phyloP scores from a whole-genome alignment of 2,329 filamentous ascomycete species.

The Fusarium solani-melongenae region DNA sequence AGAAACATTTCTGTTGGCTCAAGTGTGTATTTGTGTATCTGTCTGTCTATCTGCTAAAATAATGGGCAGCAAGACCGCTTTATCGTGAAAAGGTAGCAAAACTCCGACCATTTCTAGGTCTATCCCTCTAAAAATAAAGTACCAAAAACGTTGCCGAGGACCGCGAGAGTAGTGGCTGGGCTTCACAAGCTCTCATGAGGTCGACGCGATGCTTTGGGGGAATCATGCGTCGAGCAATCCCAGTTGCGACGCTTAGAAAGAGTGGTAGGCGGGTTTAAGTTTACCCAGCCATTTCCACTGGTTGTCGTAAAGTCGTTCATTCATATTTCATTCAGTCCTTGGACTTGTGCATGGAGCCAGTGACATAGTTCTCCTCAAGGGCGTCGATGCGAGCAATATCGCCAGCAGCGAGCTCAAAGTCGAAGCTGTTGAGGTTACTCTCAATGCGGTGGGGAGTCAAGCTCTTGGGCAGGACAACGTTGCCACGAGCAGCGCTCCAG shows the following conservation, averaged over 20 bases:
- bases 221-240: slow-evolving; percentile 14
- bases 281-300: background rate
- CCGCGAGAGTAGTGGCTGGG: slow-evolving; percentile 13
- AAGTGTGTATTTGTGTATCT: background rate
- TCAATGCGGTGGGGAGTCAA: slow-evolving; percentile 70
- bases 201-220: slow-evolving; percentile 15
- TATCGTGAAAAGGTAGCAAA: background rate
- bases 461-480: slow-evolving; percentile 56
- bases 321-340: slow-evolving; percentile 44
- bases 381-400: slow-evolving; percentile 73
- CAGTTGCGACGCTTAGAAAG: slow-evolving; percentile 17
- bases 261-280: background rate
- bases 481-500: slow-evolving; percentile 33
- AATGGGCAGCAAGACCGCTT: background rate
- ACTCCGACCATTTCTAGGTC: slow-evolving; percentile 10
- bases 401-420: slow-evolving; percentile 68
- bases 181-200: slow-evolving; percentile 14
- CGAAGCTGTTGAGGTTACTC: slow-evolving; percentile 72
- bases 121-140: background rate
- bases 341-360: slow-evolving; percentile 60
- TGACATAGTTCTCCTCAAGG: slow-evolving; percentile 78
- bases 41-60: background rate
- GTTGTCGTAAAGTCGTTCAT: slow-evolving; percentile 15
- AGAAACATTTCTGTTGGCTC: slow-evolving; percentile 1
- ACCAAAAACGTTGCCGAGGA: background rate